Evolutionary conservation across 305 asterid species (phyloP), one percentile per base, ranked within the genome.

Genomic region (Rubia balearica): DNA sequence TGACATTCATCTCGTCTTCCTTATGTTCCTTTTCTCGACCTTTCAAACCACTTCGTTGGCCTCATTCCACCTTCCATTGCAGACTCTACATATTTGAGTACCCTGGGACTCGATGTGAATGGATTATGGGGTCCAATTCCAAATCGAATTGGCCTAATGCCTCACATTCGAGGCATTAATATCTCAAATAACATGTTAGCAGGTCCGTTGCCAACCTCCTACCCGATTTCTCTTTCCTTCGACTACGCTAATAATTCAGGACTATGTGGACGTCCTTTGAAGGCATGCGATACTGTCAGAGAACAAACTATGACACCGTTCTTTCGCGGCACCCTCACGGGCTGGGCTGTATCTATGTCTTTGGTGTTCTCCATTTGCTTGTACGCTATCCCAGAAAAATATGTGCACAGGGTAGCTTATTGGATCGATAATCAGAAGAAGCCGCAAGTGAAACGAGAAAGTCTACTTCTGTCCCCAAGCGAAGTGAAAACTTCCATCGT

Each of bases 31-130:
- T 0, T 0, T n/a, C 83, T 83, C n/a, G 80, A 79, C 53, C 85
- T 83, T 55, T 81, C 88, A 13, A 84, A 84, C 69, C 7, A 65
- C 0, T 61, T 84, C 0, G 71, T 83, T 0, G 86, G 88, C 27
- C 61, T 66, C 36, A 77, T 81, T 14, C 86, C 88, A 8, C 21
- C 3, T 12, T 14, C 41, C 12, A 74, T 84, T 5, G 80, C 77
- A 10, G 71, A 71, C 59, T 70, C 76, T 62, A 27, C 67, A 14
- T 77, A 21, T 56, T 49, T 84, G 36, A 73, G 73, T 60, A 19
- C 8, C 42, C 55, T 84, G 41, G 67, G 19, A 33, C 84, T 84
- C n/a, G 65, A 72, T 27, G 45, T 74, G 76, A 84, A 84, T 61
- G 74, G 0, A 59, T 70, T 81, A 4, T 38, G 61, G 9, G 84